Evolutionary conservation across 2,329 filamentous ascomycete genomes (phyloP).

Genomic region (Coniella lustricola): DNA sequence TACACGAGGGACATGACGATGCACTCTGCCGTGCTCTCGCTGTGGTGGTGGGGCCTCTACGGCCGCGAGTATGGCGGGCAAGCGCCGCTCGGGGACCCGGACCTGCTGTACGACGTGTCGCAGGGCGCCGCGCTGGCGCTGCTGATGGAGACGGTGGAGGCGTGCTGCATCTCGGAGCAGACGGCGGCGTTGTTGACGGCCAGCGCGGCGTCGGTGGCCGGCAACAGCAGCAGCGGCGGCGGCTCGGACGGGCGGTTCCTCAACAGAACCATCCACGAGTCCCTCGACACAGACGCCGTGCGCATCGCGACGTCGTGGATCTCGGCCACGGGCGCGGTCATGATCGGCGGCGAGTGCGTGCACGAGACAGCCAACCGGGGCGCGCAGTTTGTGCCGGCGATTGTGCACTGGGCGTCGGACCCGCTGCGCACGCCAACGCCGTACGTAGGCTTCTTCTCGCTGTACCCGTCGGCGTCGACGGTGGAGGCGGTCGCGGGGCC

Average conservation of each 20-base stretch:
- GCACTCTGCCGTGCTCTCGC: conserved; percentile 33
- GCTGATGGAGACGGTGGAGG: conserved; percentile 26
- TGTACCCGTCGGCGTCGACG: conserved; percentile 36
- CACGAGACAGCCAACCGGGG: conserved; percentile 31
- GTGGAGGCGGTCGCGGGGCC: conserved; percentile 31
- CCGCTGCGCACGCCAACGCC: conserved; percentile 31
- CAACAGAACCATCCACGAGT: conserved; percentile 29
- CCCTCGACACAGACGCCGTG: conserved; percentile 23
- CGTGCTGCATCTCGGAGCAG: conserved; percentile 22
- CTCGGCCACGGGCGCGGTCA: conserved; percentile 27
- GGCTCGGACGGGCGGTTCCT: conserved; percentile 29
- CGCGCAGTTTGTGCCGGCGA: conserved; percentile 36
- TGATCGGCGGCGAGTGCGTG: conserved; percentile 34
- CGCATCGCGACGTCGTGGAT: conserved; percentile 35
- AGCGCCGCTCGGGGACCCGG: conserved; percentile 30
- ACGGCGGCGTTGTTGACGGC: conserved; percentile 25
- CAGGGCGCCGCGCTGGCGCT: conserved; percentile 34
- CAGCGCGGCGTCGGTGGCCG: conserved; percentile 27
- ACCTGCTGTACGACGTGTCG: conserved; percentile 34
- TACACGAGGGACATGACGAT: conserved; percentile 33
- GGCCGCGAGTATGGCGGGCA: conserved; percentile 32
- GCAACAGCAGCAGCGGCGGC: no score
- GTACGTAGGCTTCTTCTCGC: conserved; percentile 31
- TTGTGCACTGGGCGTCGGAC: conserved; percentile 39
- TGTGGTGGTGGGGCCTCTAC: conserved; percentile 37